These are phyloP conservation scores for Clonostachys solani DNA, from an alignment of 2,329 filamentous ascomycete genomes.

Conservation along the genomic window DNA sequence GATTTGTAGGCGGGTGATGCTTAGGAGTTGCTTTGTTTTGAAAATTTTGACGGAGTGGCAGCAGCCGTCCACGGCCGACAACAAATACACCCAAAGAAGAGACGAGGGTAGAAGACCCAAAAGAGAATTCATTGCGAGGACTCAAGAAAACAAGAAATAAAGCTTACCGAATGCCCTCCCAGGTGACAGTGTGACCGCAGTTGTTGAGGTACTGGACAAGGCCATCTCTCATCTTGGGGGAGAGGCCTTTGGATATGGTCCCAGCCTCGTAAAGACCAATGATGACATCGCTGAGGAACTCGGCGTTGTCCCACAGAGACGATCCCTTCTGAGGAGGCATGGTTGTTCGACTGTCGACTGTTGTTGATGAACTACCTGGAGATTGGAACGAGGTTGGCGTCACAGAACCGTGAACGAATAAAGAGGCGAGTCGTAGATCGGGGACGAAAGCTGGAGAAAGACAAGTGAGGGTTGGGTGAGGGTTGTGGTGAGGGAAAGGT, in stretches of 20 bases:
- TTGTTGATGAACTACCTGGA: no score
- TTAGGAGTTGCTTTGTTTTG: no score
- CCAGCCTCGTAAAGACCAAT: conserved; percentile 23
- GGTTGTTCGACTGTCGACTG: background rate
- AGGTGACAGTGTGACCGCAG: conserved; percentile 28
- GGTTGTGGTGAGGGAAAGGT: no score
- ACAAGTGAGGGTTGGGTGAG: background rate
- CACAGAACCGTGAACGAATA: no score
- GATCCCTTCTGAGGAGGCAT: background rate
- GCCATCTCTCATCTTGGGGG: conserved; percentile 15
- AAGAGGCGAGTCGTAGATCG: no score
- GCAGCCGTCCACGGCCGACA: no score
- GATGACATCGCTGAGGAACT: conserved; percentile 24
- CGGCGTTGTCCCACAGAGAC: conserved; percentile 21
- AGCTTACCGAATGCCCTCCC: conserved; percentile 39
- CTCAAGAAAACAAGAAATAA: conserved; percentile 1
- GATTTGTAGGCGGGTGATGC: no score
- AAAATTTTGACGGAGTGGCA: no score
- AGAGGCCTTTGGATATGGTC: conserved; percentile 16
- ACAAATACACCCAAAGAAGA: background rate
- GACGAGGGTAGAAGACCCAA: conserved; percentile 1
- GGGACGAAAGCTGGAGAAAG: background rate
- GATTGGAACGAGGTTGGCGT: no score
- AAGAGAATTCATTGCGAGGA: background rate
- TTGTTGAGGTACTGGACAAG: conserved; percentile 25